Evolutionary conservation across 2,329 filamentous ascomycete species (phyloP).

Genomic region (Sporothrix euskadiensis): DNA sequence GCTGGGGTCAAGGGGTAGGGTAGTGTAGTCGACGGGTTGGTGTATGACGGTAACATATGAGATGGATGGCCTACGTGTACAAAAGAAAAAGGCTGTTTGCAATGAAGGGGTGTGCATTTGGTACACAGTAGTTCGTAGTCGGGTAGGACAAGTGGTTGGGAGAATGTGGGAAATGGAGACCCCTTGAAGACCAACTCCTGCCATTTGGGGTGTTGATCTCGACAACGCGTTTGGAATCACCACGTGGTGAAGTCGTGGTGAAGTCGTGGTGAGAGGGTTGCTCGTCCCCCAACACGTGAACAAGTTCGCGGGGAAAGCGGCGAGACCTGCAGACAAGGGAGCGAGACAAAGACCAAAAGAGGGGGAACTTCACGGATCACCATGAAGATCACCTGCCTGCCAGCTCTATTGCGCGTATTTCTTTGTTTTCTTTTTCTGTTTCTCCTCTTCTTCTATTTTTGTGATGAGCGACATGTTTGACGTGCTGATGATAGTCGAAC

Average conservation of each 20-base stretch:
- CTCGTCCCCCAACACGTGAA: background rate
- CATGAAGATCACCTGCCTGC: background rate
- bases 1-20: background rate
- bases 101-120: background rate
- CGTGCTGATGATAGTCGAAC: background rate
- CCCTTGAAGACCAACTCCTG: background rate
- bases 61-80: background rate
- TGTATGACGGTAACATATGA: background rate
- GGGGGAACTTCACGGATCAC: background rate
- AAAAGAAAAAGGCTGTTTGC: background rate
- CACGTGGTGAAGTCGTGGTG: background rate
- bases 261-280: background rate
- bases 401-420: background rate
- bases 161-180: background rate
- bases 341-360: background rate
- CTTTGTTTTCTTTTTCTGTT: background rate
- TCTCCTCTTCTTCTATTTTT: background rate
- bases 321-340: background rate
- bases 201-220: background rate
- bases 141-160: too few relatives aligned
- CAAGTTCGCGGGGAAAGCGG: background rate
- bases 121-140: too few relatives aligned
- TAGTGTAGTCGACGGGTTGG: background rate
- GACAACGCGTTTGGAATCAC: background rate
- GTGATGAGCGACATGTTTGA: background rate